A percentile compares a stretch with the other conserved stretches of the same genome.
phyloP scores from a whole-genome alignment of 2,329 filamentous ascomycete species.

The Exophiala sp. region DNA sequence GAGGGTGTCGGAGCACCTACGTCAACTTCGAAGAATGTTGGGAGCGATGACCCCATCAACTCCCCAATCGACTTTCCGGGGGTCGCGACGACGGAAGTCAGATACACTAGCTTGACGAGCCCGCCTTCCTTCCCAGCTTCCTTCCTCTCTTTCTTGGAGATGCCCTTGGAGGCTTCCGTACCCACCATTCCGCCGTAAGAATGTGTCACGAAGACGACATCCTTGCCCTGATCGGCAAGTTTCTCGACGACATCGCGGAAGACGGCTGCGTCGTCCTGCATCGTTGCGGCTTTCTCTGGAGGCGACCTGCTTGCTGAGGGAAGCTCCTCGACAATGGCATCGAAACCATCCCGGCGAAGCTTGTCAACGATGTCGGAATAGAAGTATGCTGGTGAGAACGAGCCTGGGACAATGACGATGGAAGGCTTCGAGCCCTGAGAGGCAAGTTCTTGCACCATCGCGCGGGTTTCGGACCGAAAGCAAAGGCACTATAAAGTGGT shows the following conservation, averaged over 20 bases:
- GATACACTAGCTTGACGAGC: slow-evolving; percentile 29
- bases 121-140: slow-evolving; percentile 29
- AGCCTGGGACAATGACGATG: slow-evolving; percentile 37
- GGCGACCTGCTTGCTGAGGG: slow-evolving; percentile 26
- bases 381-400: slow-evolving; percentile 24
- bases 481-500: not conserved
- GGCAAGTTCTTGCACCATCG: not conserved
- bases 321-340: slow-evolving; percentile 30
- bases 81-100: slow-evolving; percentile 22
- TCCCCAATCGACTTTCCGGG: slow-evolving; percentile 9
- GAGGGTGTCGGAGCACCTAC: not conserved
- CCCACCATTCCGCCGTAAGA: slow-evolving; percentile 36
- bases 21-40: slow-evolving; percentile 8
- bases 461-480: no score
- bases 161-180: slow-evolving; percentile 32
- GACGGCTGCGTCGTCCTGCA: slow-evolving; percentile 32
- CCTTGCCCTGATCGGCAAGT: slow-evolving; percentile 29
- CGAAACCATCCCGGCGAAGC: slow-evolving; percentile 34
- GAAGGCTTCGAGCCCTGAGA: slow-evolving; percentile 27
- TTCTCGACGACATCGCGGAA: slow-evolving; percentile 28
- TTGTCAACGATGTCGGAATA: slow-evolving; percentile 25
- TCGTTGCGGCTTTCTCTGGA: slow-evolving; percentile 29
- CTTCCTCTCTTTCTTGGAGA: slow-evolving; percentile 17
- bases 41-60: slow-evolving; percentile 6
- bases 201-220: slow-evolving; percentile 33